Evolutionary conservation across 176 grass and related monocot species (phyloP).

Genomic region (Phyllostachys edulis): DNA sequence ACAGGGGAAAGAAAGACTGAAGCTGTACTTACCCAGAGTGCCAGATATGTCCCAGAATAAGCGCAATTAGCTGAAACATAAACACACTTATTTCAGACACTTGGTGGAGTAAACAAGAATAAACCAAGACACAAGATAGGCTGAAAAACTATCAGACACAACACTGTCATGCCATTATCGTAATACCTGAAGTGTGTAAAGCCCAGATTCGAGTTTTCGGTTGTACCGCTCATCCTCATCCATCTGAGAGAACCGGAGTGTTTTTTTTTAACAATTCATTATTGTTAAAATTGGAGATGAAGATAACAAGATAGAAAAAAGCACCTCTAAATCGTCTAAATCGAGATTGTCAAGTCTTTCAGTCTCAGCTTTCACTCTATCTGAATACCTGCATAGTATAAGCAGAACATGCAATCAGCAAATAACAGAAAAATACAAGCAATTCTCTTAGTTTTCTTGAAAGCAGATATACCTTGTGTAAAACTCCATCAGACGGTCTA

Average conservation of each 20-base stretch:
- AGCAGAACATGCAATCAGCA: slow-evolving; percentile 19
- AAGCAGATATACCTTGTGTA: slow-evolving; percentile 59
- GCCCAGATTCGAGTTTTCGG: slow-evolving; percentile 86
- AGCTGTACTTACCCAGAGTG: slow-evolving; percentile 71
- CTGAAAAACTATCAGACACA: slow-evolving; percentile 10
- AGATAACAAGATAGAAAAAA: slow-evolving; percentile 7
- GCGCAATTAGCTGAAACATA: slow-evolving; percentile 75
- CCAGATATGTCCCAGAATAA: slow-evolving; percentile 95
- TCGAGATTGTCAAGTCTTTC: slow-evolving; percentile 72
- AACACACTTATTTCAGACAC: slow-evolving; percentile 18
- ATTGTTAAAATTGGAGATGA: slow-evolving; percentile 17
- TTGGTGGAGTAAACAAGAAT: slow-evolving; percentile 18
- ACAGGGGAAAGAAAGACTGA: slow-evolving; percentile 5
- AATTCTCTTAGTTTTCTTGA: slow-evolving; percentile 5
- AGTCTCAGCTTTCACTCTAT: slow-evolving; percentile 86
- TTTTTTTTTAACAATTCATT: slow-evolving; percentile 10
- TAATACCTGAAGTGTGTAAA: slow-evolving; percentile 92
- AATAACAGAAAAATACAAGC: background rate
- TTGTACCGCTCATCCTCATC: slow-evolving; percentile 90
- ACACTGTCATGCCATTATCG: background rate
- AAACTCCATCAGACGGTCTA: slow-evolving; percentile 91
- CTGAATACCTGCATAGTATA: slow-evolving; percentile 68
- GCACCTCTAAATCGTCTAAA: slow-evolving; percentile 90
- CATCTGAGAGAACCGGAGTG: slow-evolving; percentile 53
- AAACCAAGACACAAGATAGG: background rate